Evolutionary conservation across 345 rosid genomes (phyloP).

Genomic region (Sonneratia caseolaris): DNA sequence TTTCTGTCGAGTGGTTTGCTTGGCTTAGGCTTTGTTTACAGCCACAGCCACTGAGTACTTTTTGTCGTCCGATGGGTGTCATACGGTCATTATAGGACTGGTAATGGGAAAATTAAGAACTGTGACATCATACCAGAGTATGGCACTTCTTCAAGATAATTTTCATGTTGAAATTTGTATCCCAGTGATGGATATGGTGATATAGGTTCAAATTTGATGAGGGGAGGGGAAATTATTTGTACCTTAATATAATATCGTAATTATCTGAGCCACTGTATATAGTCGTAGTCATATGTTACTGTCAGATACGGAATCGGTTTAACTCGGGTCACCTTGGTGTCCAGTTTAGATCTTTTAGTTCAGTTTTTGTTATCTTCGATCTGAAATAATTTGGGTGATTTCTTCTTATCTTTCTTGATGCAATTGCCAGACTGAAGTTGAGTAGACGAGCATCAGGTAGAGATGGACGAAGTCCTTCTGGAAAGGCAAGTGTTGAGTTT

Average conservation of each 20-base stretch:
- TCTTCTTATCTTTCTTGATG: constrained; percentile 6
- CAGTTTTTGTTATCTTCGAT: neutral
- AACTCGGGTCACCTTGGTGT: too few species aligned
- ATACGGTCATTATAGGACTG: neutral
- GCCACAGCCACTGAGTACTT: neutral
- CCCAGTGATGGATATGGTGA: neutral
- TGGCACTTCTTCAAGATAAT: neutral
- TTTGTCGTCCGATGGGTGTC: neutral
- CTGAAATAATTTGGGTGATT: neutral
- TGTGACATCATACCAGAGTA: neutral
- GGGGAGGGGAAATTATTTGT: neutral
- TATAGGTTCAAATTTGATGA: neutral
- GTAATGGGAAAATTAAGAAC: neutral
- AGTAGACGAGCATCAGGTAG: constrained; percentile 23
- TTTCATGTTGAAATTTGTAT: neutral
- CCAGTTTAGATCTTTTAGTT: neutral
- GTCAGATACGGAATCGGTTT: too few species aligned
- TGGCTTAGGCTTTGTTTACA: neutral
- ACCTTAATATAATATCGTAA: neutral
- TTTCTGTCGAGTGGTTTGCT: neutral
- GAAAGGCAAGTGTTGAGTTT: constrained; percentile 38
- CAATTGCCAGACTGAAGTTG: constrained; percentile 36
- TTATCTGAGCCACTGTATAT: neutral
- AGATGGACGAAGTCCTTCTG: constrained; percentile 15
- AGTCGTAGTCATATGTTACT: neutral